Conservation (phyloP, 257 asterid genomes). For the Prunella vulgaris region DNA sequence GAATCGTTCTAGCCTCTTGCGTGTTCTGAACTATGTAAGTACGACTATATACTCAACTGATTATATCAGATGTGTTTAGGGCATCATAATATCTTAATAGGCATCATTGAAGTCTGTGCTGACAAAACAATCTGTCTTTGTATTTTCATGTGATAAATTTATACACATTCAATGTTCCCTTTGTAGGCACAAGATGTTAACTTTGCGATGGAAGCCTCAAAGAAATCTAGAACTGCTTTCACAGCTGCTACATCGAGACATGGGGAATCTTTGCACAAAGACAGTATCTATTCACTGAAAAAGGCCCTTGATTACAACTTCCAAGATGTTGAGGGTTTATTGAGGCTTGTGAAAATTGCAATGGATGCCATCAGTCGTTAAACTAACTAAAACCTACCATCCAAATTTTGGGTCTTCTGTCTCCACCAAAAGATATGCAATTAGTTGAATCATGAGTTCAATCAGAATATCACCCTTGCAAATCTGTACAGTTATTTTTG, state of each 20-base stretch:
- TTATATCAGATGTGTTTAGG: not conserved
- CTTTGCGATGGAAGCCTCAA: slow-evolving; percentile 93
- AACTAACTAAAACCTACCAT: slow-evolving; percentile 22
- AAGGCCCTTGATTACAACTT: slow-evolving; percentile 89
- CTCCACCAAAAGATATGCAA: slow-evolving; percentile 19
- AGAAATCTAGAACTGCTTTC: slow-evolving; percentile 71
- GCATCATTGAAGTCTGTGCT: not conserved
- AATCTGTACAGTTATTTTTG: slow-evolving; percentile 46
- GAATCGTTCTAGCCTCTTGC: slow-evolving; percentile 37
- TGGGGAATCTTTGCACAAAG: slow-evolving; percentile 52
- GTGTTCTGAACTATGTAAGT: slow-evolving; percentile 45
- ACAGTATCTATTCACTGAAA: slow-evolving; percentile 57
- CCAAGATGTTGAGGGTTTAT: slow-evolving; percentile 78
- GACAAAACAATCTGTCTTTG: not conserved
- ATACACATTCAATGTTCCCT: slow-evolving; percentile 5
- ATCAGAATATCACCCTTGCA: slow-evolving; percentile 36
- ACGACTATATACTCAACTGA: slow-evolving; percentile 2
- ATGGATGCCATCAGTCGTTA: slow-evolving; percentile 67
- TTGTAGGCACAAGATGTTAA: slow-evolving; percentile 78
- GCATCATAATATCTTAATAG: not conserved
- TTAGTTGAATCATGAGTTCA: slow-evolving; percentile 26
- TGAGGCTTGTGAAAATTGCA: slow-evolving; percentile 86
- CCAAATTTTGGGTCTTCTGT: slow-evolving; percentile 25
- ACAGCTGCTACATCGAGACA: slow-evolving; percentile 62
- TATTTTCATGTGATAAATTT: not conserved